Evolutionary conservation across 495 filamentous ascomycete species (phyloP).

Genomic region (Pseudomonodictys pantanalensis): DNA sequence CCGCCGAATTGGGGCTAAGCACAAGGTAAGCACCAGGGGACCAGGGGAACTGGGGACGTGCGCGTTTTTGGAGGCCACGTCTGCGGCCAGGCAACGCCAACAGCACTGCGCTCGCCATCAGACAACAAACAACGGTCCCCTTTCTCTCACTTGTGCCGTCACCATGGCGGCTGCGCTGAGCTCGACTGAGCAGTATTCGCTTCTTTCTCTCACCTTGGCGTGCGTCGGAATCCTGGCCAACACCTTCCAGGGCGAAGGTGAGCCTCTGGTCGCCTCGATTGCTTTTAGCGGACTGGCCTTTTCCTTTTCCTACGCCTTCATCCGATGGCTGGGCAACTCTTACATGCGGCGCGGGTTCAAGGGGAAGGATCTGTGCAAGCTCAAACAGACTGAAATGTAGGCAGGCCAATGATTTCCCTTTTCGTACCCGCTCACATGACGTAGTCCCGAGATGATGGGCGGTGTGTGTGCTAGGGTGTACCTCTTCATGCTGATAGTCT

Average conservation of each 20-base stretch:
- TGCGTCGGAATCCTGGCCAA: constrained; percentile 74
- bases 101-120: too few relatives aligned
- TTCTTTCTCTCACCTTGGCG: constrained; percentile 64
- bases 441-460: constrained; percentile 94
- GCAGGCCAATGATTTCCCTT: not conserved
- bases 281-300: constrained; percentile 86
- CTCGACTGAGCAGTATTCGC: constrained; percentile 64
- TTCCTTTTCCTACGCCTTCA: constrained; percentile 71
- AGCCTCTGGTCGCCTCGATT: constrained; percentile 81
- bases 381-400: constrained; percentile 69
- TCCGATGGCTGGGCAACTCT: constrained; percentile 88
- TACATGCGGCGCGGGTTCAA: constrained; percentile 89
- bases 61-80: too few relatives aligned
- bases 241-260: constrained; percentile 76
- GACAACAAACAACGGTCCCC: constrained; percentile 2
- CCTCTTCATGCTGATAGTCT: constrained; percentile 77
- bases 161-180: constrained; percentile 50
- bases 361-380: constrained; percentile 86
- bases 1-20: too few relatives aligned
- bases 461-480: constrained; percentile 91
- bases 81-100: too few relatives aligned
- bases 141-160: not conserved
- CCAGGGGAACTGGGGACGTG: too few relatives aligned
- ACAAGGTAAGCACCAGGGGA: too few relatives aligned
- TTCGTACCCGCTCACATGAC: constrained; percentile 14